Base-by-base conservation (phyloP, 2,329 filamentous ascomycete genomes). In the Pseudocercospora musae region DNA sequence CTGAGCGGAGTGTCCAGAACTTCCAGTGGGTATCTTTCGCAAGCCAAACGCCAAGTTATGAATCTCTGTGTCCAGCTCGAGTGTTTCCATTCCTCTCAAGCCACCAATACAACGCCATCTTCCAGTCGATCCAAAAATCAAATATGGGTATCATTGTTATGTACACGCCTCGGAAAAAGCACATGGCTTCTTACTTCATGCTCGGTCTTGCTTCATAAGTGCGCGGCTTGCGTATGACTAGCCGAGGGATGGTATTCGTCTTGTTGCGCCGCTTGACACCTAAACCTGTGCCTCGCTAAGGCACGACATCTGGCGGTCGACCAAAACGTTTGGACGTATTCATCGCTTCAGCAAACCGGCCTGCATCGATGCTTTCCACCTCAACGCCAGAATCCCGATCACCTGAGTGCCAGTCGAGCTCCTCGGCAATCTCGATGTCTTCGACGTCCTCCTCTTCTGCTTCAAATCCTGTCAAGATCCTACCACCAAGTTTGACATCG, bases 401-500 rank as follows among this genome's bases (percentile, higher is more conserved):
- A 9, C 68, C 69, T 18, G 66, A 66, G 20, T 40, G 18, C 27
- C 29, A 15, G 21, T 54, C 52, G 29, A 37, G 21, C 29, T 37
- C 52, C 23, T 40, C 29, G 52, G 52, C 52, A 20, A 33, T 18
- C 52, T 54, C 52, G 18, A 54, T 20, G 25, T 63, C 59, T 18
- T 62, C 58, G 18, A 60, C 68, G 13, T 66, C 58, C 50, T 67
- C 62, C 10, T 70, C 71, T 15, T 71, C 67, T 3, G 73, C 73
- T 20, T 71, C 69, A 65, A 94, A 90, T 0, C 84, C 82, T 2
- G 84, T 82, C 3, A 97, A 81, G 1, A 96, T 89, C 21, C 92
- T 85, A 0, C 92, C 92, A 11, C 92, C 92, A 3, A 97, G 79
- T 70, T 90, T 85, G 33, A 96, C 83, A 71, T 98, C 94, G 67